phyloP scores from a whole-genome alignment of 163 green algal genomes.

The Chlamydomonas reinhardtii region DNA sequence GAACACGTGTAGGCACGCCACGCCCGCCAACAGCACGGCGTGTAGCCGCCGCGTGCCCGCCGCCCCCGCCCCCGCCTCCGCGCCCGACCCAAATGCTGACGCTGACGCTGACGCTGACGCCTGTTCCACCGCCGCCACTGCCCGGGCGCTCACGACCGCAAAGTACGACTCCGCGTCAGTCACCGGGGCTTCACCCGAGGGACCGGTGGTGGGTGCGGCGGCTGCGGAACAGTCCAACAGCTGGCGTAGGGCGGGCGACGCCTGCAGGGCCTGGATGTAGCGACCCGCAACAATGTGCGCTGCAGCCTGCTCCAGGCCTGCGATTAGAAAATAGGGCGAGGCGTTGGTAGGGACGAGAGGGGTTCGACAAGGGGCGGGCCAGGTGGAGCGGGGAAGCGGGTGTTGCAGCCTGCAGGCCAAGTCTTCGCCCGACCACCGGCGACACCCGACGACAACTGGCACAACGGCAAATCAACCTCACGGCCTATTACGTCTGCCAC shows the following conservation, averaged over 20 bases:
- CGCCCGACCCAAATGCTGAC: neutral
- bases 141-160: too few species aligned
- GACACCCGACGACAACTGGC: too few species aligned
- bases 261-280: conserved; percentile 3
- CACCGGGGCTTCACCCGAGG: neutral
- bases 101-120: too few species aligned
- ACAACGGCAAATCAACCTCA: too few species aligned
- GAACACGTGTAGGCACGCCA: conserved; percentile 23
- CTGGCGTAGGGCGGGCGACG: neutral
- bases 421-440: too few species aligned
- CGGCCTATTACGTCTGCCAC: too few species aligned
- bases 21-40: conserved; percentile 12
- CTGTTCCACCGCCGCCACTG: neutral
- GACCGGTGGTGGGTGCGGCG: neutral
- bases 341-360: too few species aligned
- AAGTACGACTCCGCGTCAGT: neutral
- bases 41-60: neutral
- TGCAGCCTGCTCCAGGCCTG: neutral
- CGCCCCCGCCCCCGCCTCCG: too few species aligned
- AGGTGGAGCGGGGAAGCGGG: too few species aligned
- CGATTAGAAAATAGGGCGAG: too few species aligned
- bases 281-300: neutral
- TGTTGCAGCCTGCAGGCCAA: too few species aligned
- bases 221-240: neutral
- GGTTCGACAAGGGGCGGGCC: too few species aligned